Evolutionary conservation across 768 basidiomycete species (phyloP), one percentile per base, ranked within the genome.

Genomic region (Suillus fuscotomentosus): DNA sequence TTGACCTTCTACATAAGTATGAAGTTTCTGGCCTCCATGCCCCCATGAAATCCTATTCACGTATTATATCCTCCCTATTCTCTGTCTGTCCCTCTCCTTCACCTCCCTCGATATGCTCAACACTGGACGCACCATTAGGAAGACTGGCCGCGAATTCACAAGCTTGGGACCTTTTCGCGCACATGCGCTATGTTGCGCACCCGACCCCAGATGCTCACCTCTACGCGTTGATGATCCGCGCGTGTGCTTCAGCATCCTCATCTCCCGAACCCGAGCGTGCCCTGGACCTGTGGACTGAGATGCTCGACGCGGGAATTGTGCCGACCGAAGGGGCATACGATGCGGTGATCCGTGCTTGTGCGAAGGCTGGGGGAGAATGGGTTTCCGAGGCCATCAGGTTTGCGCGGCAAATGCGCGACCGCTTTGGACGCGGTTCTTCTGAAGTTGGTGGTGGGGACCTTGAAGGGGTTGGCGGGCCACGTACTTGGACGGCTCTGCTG

Each of bases 161-260:
- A 65, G 96, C 92, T 3, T 97, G 94, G 94, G 94, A 99, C 71
- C 84, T 98, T 47, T 98, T 94, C 75, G 81, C 91, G 2, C 97
- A 99, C 75, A 96, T 97, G 92, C 92, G 97, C 54, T 95, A 97
- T 66, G 92, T 93, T 15, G 94, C 97, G 1, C 95, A 99, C 73
- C 88, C 94, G 1, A 78, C 79, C 4, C 95, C 96, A 0, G 87
- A 91, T 66, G 80, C 80, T 15, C 75, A 82, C 27, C 80, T 96
- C 8, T 99, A 94, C 77, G 84, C 88, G 0, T 73, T 85, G 42
- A 97, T 99, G 95, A 94, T 99, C 69, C 83, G 84, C 5, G 91
- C 94, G 0, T 98, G 96, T 67, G 90, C 90, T 1, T 78, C 71
- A 20, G 81, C 82, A 5, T 79, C 83, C 5, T 70, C 81, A 2